Percentiles rank a stretch among this genome's conserved stretches.
phyloP scores from a whole-genome alignment of 108 stramenopile species.

The Schizochytrium sp. region DNA sequence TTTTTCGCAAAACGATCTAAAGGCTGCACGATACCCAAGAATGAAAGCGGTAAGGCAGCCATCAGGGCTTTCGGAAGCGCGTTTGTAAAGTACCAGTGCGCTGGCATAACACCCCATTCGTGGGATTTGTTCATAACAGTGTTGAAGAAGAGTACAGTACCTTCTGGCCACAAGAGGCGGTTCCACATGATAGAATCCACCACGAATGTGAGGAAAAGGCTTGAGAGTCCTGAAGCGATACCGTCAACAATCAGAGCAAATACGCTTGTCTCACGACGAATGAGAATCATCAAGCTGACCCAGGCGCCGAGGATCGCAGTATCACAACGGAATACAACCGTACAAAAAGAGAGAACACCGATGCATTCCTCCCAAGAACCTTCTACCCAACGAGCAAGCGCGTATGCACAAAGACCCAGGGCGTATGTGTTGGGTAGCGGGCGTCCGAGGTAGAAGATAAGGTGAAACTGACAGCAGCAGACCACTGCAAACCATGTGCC shows the following conservation, averaged over 20 bases:
- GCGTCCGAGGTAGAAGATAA: slow-evolving; percentile 92
- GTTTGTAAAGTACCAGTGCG: slow-evolving; percentile 89
- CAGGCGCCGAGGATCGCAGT: slow-evolving; percentile 86
- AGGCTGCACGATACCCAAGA: slow-evolving; percentile 31
- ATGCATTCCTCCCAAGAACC: slow-evolving; percentile 64
- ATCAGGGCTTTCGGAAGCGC: slow-evolving; percentile 87
- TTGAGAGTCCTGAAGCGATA: slow-evolving; percentile 73
- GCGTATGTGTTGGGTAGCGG: slow-evolving; percentile 97
- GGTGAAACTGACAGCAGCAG: slow-evolving; percentile 90
- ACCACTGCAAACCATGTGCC: slow-evolving; percentile 78
- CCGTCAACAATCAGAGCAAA: slow-evolving; percentile 79
- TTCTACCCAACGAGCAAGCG: slow-evolving; percentile 82
- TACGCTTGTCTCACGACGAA: slow-evolving; percentile 76
- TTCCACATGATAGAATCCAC: slow-evolving; percentile 90
- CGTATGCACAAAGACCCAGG: slow-evolving; percentile 79
- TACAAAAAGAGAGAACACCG: slow-evolving; percentile 80
- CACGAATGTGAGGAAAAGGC: slow-evolving; percentile 82
- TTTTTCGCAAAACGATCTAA: slow-evolving; percentile 31
- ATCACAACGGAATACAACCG: slow-evolving; percentile 93
- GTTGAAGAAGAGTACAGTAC: slow-evolving; percentile 95
- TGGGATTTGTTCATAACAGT: slow-evolving; percentile 89
- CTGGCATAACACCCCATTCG: slow-evolving; percentile 92
- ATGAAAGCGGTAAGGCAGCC: slow-evolving; percentile 73
- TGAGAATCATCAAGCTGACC: slow-evolving; percentile 81
- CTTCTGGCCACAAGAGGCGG: slow-evolving; percentile 96